These are phyloP conservation scores for Xylogone sp. DNA, from an alignment of 2,329 filamentous ascomycete species.

Conservation along the genomic window DNA sequence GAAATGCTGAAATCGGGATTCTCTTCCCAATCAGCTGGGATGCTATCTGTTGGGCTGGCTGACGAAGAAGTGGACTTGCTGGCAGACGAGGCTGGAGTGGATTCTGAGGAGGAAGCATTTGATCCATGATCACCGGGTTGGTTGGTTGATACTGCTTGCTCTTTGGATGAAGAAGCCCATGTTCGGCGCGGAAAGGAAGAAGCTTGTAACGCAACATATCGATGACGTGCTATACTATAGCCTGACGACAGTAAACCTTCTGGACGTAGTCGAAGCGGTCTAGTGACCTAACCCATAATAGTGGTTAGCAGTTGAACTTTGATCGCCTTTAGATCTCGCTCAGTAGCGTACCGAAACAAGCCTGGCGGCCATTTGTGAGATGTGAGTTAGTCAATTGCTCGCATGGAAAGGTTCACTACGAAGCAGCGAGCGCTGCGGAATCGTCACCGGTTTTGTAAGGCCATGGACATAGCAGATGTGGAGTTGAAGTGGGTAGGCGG, in stretches of 20 bases:
- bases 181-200: not conserved
- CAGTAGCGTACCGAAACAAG: not conserved
- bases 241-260: not conserved
- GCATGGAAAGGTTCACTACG: not conserved
- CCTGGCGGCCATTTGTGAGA: not conserved
- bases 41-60: not conserved
- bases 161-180: not conserved
- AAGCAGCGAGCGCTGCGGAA: slow-evolving; percentile 28
- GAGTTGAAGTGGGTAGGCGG: slow-evolving; percentile 1
- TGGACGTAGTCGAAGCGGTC: not conserved
- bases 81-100: slow-evolving; percentile 5
- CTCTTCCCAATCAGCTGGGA: slow-evolving; percentile 61
- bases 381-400: not conserved
- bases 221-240: not conserved
- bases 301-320: not conserved
- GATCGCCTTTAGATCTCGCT: not conserved
- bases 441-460: slow-evolving; percentile 21
- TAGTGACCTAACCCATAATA: not conserved
- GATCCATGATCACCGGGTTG: slow-evolving; percentile 12
- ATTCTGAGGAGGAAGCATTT: slow-evolving; percentile 9
- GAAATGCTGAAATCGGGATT: slow-evolving; percentile 68
- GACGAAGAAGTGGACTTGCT: not conserved
- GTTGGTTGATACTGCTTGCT: not conserved
- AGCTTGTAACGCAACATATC: not conserved
- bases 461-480: slow-evolving; percentile 17